phyloP scores from a whole-genome alignment of 2,329 filamentous ascomycete species.

The Monosporascus sp. region DNA sequence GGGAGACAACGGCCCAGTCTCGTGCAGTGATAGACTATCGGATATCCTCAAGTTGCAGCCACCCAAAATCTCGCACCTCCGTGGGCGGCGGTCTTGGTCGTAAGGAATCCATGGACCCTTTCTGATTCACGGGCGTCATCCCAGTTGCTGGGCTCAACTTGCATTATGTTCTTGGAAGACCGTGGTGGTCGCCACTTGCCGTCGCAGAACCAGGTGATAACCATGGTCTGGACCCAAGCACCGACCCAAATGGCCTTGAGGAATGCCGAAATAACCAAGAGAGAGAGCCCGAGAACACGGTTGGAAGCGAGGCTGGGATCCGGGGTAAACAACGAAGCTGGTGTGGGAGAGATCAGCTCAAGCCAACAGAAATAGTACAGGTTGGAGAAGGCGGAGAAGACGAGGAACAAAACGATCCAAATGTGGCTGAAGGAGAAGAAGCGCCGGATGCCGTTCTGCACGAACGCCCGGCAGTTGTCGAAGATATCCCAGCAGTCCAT shows the following conservation, averaged over 20 bases:
- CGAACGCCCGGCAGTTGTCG: too few relatives aligned
- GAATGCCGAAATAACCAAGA: slow-evolving; percentile 8
- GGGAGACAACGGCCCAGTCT: slow-evolving; percentile 7
- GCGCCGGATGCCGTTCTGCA: too few relatives aligned
- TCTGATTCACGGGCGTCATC: not conserved
- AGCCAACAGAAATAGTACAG: too few relatives aligned
- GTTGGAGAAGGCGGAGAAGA: too few relatives aligned
- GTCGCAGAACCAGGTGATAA: slow-evolving; percentile 10
- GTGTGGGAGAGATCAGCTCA: too few relatives aligned
- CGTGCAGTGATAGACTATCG: slow-evolving; percentile 12
- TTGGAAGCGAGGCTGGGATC: not conserved
- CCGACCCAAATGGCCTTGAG: slow-evolving; percentile 11
- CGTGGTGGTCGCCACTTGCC: slow-evolving; percentile 4
- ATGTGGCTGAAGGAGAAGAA: too few relatives aligned
- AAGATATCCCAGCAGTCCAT: too few relatives aligned
- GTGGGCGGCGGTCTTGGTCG: slow-evolving; percentile 5
- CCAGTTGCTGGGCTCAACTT: slow-evolving; percentile 4
- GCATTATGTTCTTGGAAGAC: slow-evolving; percentile 9
- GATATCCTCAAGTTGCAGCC: slow-evolving; percentile 3
- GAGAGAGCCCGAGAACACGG: slow-evolving; percentile 3
- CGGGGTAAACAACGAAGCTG: too few relatives aligned
- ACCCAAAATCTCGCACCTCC: not conserved
- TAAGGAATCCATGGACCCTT: slow-evolving; percentile 1
- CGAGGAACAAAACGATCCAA: too few relatives aligned
- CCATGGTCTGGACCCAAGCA: slow-evolving; percentile 5